phyloP scores from a whole-genome alignment of 768 basidiomycete species.

The Coprinopsis cinerea region DNA sequence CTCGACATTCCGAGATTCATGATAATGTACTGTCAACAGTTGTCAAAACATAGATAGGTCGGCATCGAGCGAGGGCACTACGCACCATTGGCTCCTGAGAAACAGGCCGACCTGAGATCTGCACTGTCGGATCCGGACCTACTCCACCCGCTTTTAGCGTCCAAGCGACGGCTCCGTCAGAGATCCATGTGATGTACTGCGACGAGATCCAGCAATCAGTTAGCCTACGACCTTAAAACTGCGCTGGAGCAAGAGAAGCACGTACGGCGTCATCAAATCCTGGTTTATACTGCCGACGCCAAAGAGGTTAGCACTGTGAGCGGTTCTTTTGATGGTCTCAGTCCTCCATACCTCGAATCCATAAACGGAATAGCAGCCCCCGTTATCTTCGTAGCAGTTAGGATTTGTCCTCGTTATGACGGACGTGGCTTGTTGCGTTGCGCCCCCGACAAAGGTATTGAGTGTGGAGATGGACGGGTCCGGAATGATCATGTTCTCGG shows the following conservation, averaged over 20 bases:
- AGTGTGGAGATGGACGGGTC: constrained; percentile 48
- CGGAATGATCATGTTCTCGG: constrained; percentile 50
- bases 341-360: constrained; percentile 58
- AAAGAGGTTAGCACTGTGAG: not conserved
- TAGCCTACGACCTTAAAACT: not conserved
- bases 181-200: constrained; percentile 84
- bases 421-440: constrained; percentile 76
- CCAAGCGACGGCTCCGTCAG: constrained; percentile 64
- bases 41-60: not conserved
- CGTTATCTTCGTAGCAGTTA: constrained; percentile 58
- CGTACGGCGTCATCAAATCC: constrained; percentile 63
- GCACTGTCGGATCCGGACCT: constrained; percentile 49
- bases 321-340: not conserved
- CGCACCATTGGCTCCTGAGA: constrained; percentile 84
- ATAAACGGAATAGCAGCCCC: constrained; percentile 62
- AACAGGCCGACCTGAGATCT: constrained; percentile 64
- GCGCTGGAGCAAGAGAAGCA: constrained; percentile 7
- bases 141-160: constrained; percentile 66
- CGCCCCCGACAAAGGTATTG: constrained; percentile 65
- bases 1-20: constrained; percentile 78
- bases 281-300: constrained; percentile 32
- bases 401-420: constrained; percentile 63
- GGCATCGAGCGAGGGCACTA: constrained; percentile 4
- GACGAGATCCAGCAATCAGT: not conserved
- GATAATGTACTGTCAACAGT: constrained; percentile 60